These are phyloP conservation scores for Epichloe brachyelytri DNA, from an alignment of 2,329 filamentous ascomycete species.

Conservation along the genomic window DNA sequence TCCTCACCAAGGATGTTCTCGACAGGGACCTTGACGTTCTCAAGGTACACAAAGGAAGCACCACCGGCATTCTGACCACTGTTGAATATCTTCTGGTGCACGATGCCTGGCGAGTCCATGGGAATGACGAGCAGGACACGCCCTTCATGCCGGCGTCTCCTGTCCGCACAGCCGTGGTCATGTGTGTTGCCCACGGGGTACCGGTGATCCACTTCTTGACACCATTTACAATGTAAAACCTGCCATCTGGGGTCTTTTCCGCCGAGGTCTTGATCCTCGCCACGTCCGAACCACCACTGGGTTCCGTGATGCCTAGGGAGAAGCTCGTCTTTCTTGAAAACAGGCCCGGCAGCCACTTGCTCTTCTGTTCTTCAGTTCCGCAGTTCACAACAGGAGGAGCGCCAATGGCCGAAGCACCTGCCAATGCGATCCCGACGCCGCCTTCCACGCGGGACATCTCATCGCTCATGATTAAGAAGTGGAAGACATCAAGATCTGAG, in stretches of 20 bases:
- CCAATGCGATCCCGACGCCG: constrained; percentile 44
- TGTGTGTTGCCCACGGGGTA: constrained; percentile 45
- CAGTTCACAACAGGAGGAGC: constrained; percentile 50
- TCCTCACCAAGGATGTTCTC: constrained; percentile 31
- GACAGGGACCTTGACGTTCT: constrained; percentile 40
- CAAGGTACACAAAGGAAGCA: constrained; percentile 41
- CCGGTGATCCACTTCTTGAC: constrained; percentile 59
- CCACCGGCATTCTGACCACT: constrained; percentile 55
- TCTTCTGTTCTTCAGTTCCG: constrained; percentile 36
- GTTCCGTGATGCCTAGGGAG: constrained; percentile 53
- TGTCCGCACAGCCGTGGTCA: constrained; percentile 49
- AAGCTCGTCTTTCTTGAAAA: constrained; percentile 47
- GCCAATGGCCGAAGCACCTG: constrained; percentile 48
- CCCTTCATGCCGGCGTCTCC: constrained; percentile 39
- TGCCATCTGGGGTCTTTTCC: constrained; percentile 26
- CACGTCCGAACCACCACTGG: constrained; percentile 49
- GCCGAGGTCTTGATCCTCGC: constrained; percentile 51
- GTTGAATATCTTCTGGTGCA: constrained; percentile 42
- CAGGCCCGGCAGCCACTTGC: constrained; percentile 43
- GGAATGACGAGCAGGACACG: constrained; percentile 47
- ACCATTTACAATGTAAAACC: constrained; percentile 49
- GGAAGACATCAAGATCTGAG: constrained; percentile 42
- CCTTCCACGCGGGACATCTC: constrained; percentile 41
- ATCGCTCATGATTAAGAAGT: constrained; percentile 40
- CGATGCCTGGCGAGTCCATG: constrained; percentile 34